Evolutionary conservation across 176 grass and related monocot species (phyloP).

Genomic region (Sorghum bicolor): DNA sequence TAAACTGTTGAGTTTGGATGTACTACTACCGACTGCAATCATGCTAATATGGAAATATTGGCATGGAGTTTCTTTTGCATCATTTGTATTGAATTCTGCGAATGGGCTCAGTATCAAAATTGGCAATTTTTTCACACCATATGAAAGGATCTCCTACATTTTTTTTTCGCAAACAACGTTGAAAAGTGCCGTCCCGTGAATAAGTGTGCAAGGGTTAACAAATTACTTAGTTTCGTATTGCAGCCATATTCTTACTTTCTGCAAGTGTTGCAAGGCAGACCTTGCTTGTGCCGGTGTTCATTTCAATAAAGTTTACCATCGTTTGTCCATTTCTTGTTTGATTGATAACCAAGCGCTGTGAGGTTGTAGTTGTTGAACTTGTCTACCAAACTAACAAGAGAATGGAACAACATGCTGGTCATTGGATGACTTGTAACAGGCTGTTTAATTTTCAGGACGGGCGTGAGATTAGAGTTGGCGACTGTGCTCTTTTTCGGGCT

Average conservation of each 20-base stretch:
- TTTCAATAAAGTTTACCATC: not conserved
- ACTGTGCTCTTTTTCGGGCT: slow-evolving; percentile 82
- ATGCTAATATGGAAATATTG: not conserved
- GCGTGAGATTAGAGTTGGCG: slow-evolving; percentile 65
- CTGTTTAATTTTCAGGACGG: slow-evolving; percentile 61
- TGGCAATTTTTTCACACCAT: not conserved
- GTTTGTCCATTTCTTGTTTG: not conserved
- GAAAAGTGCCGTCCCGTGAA: not conserved
- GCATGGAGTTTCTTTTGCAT: not conserved
- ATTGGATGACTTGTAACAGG: not conserved
- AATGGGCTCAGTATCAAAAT: not conserved
- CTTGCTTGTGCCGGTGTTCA: not conserved
- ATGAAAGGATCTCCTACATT: not conserved
- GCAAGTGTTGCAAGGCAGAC: not conserved
- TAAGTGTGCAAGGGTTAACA: not conserved
- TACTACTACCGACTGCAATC: not conserved
- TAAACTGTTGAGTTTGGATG: not conserved
- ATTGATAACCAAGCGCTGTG: not conserved
- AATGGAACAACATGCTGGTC: not conserved
- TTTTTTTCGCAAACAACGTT: not conserved
- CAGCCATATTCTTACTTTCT: not conserved
- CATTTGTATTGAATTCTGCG: not conserved
- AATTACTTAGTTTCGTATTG: not conserved
- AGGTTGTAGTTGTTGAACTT: not conserved
- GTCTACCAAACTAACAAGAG: slow-evolving; percentile 5